phyloP scores from a whole-genome alignment of 177 flowering plant species.

The Vitis hybrid region DNA sequence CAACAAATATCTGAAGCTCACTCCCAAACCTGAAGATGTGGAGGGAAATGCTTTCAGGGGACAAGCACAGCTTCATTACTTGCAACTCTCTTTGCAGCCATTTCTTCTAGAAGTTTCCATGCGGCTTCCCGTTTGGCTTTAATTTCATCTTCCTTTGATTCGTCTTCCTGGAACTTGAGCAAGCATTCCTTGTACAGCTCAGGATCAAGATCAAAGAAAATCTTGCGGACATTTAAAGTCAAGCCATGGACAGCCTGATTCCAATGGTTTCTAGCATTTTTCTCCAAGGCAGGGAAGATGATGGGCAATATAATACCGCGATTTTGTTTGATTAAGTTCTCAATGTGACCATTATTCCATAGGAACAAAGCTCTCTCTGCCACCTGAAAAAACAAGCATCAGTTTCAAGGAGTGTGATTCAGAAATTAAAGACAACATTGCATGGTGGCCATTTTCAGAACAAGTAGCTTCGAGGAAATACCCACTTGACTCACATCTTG shows the following conservation, averaged over 20 bases:
- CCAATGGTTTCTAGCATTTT: slow-evolving; percentile 35
- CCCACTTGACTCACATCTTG: too few relatives aligned
- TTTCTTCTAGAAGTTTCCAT: slow-evolving; percentile 36
- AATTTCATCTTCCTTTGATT: slow-evolving; percentile 27
- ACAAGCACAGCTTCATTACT: slow-evolving; percentile 21
- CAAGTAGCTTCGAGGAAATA: too few relatives aligned
- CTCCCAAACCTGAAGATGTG: slow-evolving; percentile 12
- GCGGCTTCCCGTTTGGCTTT: slow-evolving; percentile 22
- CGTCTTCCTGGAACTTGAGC: slow-evolving; percentile 26
- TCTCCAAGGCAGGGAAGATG: slow-evolving; percentile 36
- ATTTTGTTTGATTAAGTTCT: slow-evolving; percentile 29
- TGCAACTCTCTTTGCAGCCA: slow-evolving; percentile 25
- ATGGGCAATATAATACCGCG: slow-evolving; percentile 32
- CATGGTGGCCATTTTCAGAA: too few relatives aligned
- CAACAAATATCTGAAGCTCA: not conserved
- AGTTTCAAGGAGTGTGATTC: not conserved
- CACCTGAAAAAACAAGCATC: slow-evolving; percentile 20
- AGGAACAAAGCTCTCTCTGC: slow-evolving; percentile 39
- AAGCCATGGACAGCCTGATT: slow-evolving; percentile 39
- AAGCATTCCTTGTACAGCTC: slow-evolving; percentile 32
- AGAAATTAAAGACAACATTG: not conserved
- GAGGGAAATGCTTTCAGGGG: not conserved
- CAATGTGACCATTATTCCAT: slow-evolving; percentile 40
- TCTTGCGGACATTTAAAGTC: slow-evolving; percentile 37
- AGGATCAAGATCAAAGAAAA: slow-evolving; percentile 34